Conservation (phyloP, 179 eudicot genomes). For the Camellia oleifera region DNA sequence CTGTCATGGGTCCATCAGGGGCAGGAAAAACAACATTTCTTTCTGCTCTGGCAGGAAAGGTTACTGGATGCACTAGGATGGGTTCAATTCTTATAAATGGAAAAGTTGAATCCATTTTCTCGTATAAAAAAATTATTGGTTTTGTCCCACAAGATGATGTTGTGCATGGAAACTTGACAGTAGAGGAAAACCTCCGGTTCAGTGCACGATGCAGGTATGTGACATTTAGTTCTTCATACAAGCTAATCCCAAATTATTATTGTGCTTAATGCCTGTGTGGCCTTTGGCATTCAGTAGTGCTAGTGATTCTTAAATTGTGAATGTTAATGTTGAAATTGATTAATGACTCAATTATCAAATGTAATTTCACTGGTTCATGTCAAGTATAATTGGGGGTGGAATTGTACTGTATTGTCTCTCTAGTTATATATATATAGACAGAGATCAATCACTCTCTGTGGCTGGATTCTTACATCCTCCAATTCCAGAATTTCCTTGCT, state of each 20-base stretch:
- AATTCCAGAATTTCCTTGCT: too few relatives aligned
- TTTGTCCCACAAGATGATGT: slow-evolving; percentile 98
- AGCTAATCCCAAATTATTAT: background rate
- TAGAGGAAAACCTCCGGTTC: slow-evolving; percentile 86
- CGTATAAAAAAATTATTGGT: slow-evolving; percentile 77
- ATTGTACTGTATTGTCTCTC: too few relatives aligned
- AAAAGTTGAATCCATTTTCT: slow-evolving; percentile 55
- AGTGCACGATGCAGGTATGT: slow-evolving; percentile 90
- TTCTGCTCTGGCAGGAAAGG: slow-evolving; percentile 78
- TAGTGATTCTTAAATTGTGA: too few relatives aligned
- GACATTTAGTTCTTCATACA: background rate
- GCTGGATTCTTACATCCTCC: too few relatives aligned
- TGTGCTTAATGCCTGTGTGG: background rate
- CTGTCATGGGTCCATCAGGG: slow-evolving; percentile 98
- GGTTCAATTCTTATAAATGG: slow-evolving; percentile 80
- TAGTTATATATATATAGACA: too few relatives aligned
- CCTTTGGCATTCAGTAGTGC: too few relatives aligned
- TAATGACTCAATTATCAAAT: too few relatives aligned
- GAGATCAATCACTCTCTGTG: too few relatives aligned
- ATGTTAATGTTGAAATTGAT: too few relatives aligned
- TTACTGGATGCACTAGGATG: slow-evolving; percentile 56
- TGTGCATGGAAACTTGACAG: slow-evolving; percentile 90
- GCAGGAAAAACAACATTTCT: slow-evolving; percentile 96
- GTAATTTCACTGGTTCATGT: too few relatives aligned
- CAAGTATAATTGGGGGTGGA: too few relatives aligned